phyloP scores from a whole-genome alignment of 1,139 yeast genomes.

The Komagataea norvegica region DNA sequence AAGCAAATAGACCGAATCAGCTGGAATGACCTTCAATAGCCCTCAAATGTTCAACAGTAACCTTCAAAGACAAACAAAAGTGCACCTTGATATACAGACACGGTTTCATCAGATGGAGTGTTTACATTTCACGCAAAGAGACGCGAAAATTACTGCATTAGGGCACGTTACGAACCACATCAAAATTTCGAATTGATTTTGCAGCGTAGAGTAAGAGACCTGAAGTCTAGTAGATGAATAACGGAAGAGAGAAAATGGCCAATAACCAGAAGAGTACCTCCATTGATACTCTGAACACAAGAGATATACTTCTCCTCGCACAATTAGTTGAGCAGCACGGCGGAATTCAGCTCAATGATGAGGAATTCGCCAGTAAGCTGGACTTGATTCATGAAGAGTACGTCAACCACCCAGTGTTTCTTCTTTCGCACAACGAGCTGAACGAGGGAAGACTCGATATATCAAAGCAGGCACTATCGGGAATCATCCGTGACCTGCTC shows the following conservation, averaged over 20 bases:
- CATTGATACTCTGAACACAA: conserved; percentile 16
- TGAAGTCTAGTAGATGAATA: no score
- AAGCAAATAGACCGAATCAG: no score
- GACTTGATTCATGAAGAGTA: conserved; percentile 14
- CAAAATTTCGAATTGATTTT: background rate
- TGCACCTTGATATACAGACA: background rate
- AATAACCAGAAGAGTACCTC: background rate
- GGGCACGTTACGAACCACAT: no score
- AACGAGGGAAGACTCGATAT: conserved; percentile 11
- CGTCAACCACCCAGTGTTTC: conserved; percentile 19
- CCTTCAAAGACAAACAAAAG: background rate
- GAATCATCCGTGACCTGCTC: conserved; percentile 6
- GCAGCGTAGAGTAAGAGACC: background rate
- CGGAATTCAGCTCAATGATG: background rate
- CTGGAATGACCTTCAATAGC: no score
- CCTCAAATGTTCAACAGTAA: no score
- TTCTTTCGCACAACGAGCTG: conserved; percentile 22
- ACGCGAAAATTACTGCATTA: background rate
- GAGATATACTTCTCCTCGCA: conserved; percentile 20
- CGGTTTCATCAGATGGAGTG: background rate
- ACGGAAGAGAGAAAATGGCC: no score
- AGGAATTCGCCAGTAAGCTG: conserved; percentile 4
- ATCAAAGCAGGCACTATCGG: conserved; percentile 8
- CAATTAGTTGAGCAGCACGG: conserved; percentile 24
- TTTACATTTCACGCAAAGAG: conserved; percentile 1